phyloP scores from a whole-genome alignment of 2,329 filamentous ascomycete species.

The Alternaria alternata region DNA sequence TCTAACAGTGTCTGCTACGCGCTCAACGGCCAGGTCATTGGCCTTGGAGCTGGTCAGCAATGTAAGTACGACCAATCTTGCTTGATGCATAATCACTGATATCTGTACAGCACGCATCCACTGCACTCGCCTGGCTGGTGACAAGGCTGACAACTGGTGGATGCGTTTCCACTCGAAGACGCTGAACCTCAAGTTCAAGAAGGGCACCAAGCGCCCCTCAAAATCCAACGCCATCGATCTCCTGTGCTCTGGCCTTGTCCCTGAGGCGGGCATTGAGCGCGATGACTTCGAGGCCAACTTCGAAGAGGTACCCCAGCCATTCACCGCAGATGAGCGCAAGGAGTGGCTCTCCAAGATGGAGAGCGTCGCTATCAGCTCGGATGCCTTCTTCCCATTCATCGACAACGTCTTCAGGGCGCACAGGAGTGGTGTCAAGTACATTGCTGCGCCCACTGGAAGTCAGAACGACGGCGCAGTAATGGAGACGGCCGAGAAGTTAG shows the following conservation, averaged over 20 bases:
- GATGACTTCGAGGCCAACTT: conserved; percentile 89
- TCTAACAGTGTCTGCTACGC: conserved; percentile 99
- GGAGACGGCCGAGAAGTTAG: conserved; percentile 88
- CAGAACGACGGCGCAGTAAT: conserved; percentile 85
- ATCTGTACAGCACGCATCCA: conserved; percentile 75
- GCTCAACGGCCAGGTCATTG: conserved; percentile 89
- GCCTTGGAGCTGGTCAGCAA: conserved; percentile 95
- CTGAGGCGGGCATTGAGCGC: conserved; percentile 82
- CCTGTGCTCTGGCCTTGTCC: conserved; percentile 88
- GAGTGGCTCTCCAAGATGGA: conserved; percentile 85
- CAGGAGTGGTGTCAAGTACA: conserved; percentile 91
- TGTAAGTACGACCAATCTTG: conserved; percentile 51
- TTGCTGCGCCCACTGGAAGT: conserved; percentile 90
- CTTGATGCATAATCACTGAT: conserved; percentile 6
- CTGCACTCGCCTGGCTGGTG: conserved; percentile 94
- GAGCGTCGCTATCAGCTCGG: conserved; percentile 86
- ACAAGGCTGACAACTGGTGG: conserved; percentile 99
- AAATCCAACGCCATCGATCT: conserved; percentile 99
- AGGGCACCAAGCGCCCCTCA: conserved; percentile 93
- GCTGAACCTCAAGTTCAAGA: conserved; percentile 92
- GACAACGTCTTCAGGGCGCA: conserved; percentile 95
- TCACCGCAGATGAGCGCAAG: conserved; percentile 83
- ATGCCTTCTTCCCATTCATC: conserved; percentile 98
- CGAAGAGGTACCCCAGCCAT: conserved; percentile 83
- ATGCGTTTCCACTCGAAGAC: conserved; percentile 95